Percentiles rank a stretch among this genome's conserved stretches.
Conservation (phyloP, 1,139 yeast species). For the Yamadazyma trypodendri region DNA sequence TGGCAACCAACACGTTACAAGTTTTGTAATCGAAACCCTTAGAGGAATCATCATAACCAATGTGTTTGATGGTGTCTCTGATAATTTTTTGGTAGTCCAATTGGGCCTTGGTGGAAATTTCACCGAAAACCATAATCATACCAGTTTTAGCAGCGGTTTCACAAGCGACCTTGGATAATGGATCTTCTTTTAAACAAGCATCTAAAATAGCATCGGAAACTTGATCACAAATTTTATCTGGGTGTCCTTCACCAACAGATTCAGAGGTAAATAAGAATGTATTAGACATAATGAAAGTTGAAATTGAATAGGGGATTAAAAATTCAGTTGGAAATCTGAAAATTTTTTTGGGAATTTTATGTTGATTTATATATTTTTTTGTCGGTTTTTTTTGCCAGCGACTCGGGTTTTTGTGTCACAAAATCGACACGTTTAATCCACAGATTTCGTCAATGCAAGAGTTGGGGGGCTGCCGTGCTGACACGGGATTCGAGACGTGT, state of each 20-base stretch:
- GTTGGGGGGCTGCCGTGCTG: background rate
- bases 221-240: slow-evolving; percentile 99
- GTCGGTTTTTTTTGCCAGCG: slow-evolving; percentile 1
- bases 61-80: slow-evolving; percentile 97
- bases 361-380: slow-evolving; percentile 9
- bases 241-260: slow-evolving; percentile 99
- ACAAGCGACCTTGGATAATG: slow-evolving; percentile 97
- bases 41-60: slow-evolving; percentile 93
- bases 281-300: slow-evolving; percentile 21
- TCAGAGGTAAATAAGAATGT: slow-evolving; percentile 87
- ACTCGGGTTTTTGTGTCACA: slow-evolving; percentile 7
- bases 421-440: slow-evolving; percentile 1
- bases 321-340: slow-evolving; percentile 4
- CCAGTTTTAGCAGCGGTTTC: slow-evolving; percentile 99
- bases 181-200: slow-evolving; percentile 95
- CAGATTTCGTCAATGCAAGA: background rate
- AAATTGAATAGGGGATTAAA: background rate
- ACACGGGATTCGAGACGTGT: background rate
- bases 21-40: slow-evolving; percentile 99
- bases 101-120: slow-evolving; percentile 94
- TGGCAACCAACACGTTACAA: slow-evolving; percentile 97
- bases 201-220: slow-evolving; percentile 97
- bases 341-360: slow-evolving; percentile 8
- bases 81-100: slow-evolving; percentile 95
- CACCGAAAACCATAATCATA: slow-evolving; percentile 99